Evolutionary conservation across 2,329 filamentous ascomycete species (phyloP), one percentile per base, ranked within the genome.

Genomic region (Penicillium nordicum): DNA sequence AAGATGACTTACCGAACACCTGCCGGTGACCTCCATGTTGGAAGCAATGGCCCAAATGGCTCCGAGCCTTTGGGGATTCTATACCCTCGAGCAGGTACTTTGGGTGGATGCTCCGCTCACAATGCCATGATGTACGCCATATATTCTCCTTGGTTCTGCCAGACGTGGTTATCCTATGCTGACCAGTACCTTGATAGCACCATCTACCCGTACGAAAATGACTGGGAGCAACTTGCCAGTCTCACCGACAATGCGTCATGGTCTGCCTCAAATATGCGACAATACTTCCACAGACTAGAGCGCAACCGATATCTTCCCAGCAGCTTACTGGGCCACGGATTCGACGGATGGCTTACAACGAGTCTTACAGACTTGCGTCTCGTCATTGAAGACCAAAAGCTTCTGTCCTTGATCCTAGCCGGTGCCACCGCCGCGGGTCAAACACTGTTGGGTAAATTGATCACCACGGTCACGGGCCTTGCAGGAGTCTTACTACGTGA

Each of bases 191-290:
- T 16, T n/a, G 5, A 40, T 45, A 67, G 64, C 47, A 79, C 80
- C 18, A 76, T 85, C 27, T 80, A 83, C 59, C 84, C 85, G 0
- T 78, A 82, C 50, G 77, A 82, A 45, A 79, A 77, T 32, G 85
- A 88, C 69, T 88, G 82, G 74, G 74, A 83, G 32, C 67, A 80
- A 57, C 79, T 87, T 43, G 80, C 78, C 10, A 66, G 70, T 12
- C 64, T 86, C 34, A 88, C 85, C 8, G 84, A 84, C 14, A 84
- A 88, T 63, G 63, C 72, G 1, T 82, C 81, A 0, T 87, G 84
- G 84, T 71, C 75, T 0, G 71, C 83, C 0, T 68, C 71, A 3
- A 82, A 82, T 51, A 86, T 87, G 83, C 74, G 81, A 49, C 71
- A 76, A 48, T 82, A 84, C 70, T 84, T 82, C 54, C 65, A 75